These are phyloP conservation scores for Fusarium decemcellulare DNA, from an alignment of 2,329 filamentous ascomycete species.

Conservation along the genomic window DNA sequence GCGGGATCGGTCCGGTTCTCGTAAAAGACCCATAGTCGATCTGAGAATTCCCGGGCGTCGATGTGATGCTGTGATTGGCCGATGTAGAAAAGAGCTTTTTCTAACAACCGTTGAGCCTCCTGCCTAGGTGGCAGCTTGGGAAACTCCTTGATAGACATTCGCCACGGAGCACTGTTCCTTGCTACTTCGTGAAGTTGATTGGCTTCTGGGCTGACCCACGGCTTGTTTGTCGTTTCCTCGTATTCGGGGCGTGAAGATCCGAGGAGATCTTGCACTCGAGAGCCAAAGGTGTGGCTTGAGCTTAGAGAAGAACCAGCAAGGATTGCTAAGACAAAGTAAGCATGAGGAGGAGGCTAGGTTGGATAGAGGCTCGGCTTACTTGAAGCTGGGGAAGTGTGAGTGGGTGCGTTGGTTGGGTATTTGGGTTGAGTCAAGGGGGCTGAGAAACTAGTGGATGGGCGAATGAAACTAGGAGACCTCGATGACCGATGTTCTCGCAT, in stretches of 20 bases:
- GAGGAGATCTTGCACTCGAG: slow-evolving; percentile 43
- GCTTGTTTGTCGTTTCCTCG: slow-evolving; percentile 26
- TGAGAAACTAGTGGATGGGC: slow-evolving; percentile 44
- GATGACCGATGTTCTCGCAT: slow-evolving; percentile 26
- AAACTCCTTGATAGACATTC: slow-evolving; percentile 40
- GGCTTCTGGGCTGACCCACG: slow-evolving; percentile 37
- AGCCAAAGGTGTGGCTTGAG: slow-evolving; percentile 44
- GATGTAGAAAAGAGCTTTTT: slow-evolving; percentile 44
- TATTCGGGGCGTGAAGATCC: slow-evolving; percentile 36
- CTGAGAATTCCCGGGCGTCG: slow-evolving; percentile 45
- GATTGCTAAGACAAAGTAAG: slow-evolving; percentile 31
- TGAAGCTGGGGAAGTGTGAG: slow-evolving; percentile 40
- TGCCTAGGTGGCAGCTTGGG: slow-evolving; percentile 41
- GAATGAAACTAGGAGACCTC: slow-evolving; percentile 42
- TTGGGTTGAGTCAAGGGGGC: slow-evolving; percentile 32
- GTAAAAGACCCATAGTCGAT: slow-evolving; percentile 47
- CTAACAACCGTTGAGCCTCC: slow-evolving; percentile 41
- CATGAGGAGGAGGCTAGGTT: fast-evolving
- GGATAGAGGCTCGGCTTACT: slow-evolving; percentile 24
- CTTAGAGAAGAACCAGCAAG: slow-evolving; percentile 44
- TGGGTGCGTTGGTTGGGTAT: slow-evolving; percentile 14
- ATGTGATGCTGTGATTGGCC: slow-evolving; percentile 47
- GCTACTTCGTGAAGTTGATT: slow-evolving; percentile 30
- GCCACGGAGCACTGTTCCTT: slow-evolving; percentile 36
- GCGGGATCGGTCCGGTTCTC: slow-evolving; percentile 39